These are phyloP conservation scores for Hericium alpestre DNA, from an alignment of 768 basidiomycete genomes.

Conservation along the genomic window DNA sequence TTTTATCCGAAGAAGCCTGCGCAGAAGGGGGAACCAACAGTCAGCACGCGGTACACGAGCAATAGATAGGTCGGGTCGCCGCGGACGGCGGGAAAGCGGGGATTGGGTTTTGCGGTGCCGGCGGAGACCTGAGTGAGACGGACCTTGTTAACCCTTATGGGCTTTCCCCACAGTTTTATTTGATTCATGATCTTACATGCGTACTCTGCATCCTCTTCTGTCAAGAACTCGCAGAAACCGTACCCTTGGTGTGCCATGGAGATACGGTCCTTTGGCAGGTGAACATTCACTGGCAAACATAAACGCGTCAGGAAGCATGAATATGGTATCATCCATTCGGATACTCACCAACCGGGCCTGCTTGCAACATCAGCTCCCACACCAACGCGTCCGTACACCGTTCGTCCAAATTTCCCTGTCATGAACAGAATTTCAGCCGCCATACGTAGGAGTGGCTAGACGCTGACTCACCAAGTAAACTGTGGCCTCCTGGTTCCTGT, in stretches of 20 bases:
- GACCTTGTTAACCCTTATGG: slow-evolving; percentile 97
- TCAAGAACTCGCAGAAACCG: slow-evolving; percentile 98
- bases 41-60: background rate
- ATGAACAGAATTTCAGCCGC: background rate
- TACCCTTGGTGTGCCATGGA: slow-evolving; percentile 99
- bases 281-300: slow-evolving; percentile 70
- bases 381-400: slow-evolving; percentile 86
- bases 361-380: slow-evolving; percentile 98
- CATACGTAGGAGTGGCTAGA: no score
- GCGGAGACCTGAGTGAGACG: slow-evolving; percentile 18
- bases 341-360: slow-evolving; percentile 88
- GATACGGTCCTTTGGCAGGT: slow-evolving; percentile 95
- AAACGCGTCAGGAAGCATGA: background rate
- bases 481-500: slow-evolving; percentile 52
- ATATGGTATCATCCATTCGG: background rate
- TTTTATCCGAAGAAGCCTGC: slow-evolving; percentile 95
- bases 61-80: background rate
- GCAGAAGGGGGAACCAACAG: background rate
- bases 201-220: slow-evolving; percentile 98
- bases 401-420: slow-evolving; percentile 93
- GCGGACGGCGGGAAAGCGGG: background rate
- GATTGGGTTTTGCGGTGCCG: background rate
- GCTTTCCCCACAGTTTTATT: slow-evolving; percentile 98
- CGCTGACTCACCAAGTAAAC: slow-evolving; percentile 38
- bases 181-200: slow-evolving; percentile 99